Evolutionary conservation across 1,284 basidiomycete genomes (phyloP).

Genomic region (Ganoderma leucocontextum): DNA sequence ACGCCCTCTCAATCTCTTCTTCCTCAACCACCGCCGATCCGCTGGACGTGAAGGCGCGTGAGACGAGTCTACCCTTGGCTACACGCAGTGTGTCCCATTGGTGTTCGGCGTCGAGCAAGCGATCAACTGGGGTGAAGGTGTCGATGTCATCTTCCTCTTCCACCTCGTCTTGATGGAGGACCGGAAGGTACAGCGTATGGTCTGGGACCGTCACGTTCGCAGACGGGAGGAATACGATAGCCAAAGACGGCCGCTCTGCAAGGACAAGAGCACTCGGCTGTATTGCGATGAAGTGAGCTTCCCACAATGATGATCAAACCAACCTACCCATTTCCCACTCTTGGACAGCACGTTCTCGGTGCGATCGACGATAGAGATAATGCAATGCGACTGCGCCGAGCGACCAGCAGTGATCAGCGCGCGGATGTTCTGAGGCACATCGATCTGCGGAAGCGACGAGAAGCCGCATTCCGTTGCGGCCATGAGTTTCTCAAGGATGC

Average conservation of each 20-base stretch:
- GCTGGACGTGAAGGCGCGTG: conserved; percentile 45
- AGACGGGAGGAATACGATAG: conserved; percentile 69
- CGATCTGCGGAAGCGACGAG: conserved; percentile 31
- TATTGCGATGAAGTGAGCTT: conserved; percentile 52
- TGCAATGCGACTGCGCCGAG: conserved; percentile 25
- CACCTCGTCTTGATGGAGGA: conserved; percentile 49
- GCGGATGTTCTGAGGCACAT: conserved; percentile 28
- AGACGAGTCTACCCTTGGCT: conserved; percentile 48
- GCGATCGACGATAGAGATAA: conserved; percentile 61
- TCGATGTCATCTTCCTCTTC: conserved; percentile 41
- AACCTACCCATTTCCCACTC: conserved; percentile 56
- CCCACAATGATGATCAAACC: conserved; percentile 39
- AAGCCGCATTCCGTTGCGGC: conserved; percentile 35
- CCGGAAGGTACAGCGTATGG: conserved; percentile 68
- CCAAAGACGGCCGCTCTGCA: conserved; percentile 61
- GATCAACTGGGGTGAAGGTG: conserved; percentile 38
- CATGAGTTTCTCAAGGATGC: conserved; percentile 54
- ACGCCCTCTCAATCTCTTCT: conserved; percentile 52
- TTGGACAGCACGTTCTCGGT: conserved; percentile 47
- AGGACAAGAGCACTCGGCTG: conserved; percentile 51
- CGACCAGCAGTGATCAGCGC: conserved; percentile 27
- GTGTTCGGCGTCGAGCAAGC: conserved; percentile 49
- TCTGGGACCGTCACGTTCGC: conserved; percentile 51
- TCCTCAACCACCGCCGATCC: conserved; percentile 54
- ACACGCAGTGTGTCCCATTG: conserved; percentile 59